Base-by-base conservation (phyloP, 2,329 filamentous ascomycete species). In the Knufia petricola region DNA sequence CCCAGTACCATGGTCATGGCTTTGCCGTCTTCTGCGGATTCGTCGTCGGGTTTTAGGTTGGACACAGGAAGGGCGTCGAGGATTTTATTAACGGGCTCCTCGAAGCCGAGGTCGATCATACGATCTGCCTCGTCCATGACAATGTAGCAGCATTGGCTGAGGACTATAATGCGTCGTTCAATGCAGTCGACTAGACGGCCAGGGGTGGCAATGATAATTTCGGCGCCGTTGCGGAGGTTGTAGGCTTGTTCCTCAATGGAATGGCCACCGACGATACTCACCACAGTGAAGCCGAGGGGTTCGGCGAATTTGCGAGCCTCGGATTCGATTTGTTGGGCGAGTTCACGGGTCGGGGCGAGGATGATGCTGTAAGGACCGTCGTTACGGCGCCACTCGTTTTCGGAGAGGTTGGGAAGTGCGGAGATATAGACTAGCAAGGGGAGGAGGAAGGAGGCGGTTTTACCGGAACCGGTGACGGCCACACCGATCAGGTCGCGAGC, bases 41-140 rank as follows among this genome's bases (percentile, higher is more conserved):
- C 90, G 0, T 79, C 85, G 66, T 98, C 92, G 0, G 92, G 92
- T 66, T 96, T 98, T 66, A 95, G 87, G 66, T 98, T 96, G 43
- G 77, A 76, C 6, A 95, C 87, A 0, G 92, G 92, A 1, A 98
- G 77, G 1, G 92, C 90, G 58, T 95, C 88, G 39, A 98, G 81
- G 59, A 98, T 98, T 68, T 94, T 94, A 69, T 95, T 96, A 51
- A 98, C 87, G 0, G 88, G 86, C 61, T 96, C 92, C 68, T 98
- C 92, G 64, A 98, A 98, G 39, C 92, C 92, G 52, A 96, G 80
- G 64, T 98, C 92, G 55, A 98, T 94, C 92, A 98, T 98, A 48
- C 90, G 85, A 69, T 98, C 92, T 31, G 92, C 92, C 76, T 98
- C 92, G 65, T 98, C 92, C 90, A 98, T 95, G 68, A 98, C 95